Base-by-base conservation (phyloP, 2,329 filamentous ascomycete species). In the Alternaria panax region DNA sequence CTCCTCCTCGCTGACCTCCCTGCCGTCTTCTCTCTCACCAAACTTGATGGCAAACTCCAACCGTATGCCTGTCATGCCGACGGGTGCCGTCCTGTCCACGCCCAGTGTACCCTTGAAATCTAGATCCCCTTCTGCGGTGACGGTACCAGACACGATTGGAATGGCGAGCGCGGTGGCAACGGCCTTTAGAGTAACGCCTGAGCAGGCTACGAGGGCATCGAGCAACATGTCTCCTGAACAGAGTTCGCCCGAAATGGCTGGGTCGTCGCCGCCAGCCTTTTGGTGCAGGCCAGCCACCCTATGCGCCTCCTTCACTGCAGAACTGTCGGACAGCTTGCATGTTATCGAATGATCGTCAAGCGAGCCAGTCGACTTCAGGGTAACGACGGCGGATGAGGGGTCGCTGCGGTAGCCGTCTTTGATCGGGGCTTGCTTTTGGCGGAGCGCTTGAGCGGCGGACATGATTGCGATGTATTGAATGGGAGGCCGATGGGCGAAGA, bases 221-320 rank as follows among this genome's bases (percentile, higher is more conserved):
- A 84, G 78, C 12, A 84, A 74, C 81, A 84, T 82, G 64, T 84
- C 81, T 12, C 82, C 82, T 0, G 77, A 80, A 74, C 82, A 84
- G 2, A 84, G 75, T 62, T 84, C 81, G 55, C 82, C 81, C 1
- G 79, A 81, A 50, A 84, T 77, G 3, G 69, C 59, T 9, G 78
- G 75, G 34, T 78, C 73, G 12, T 77, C 75, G 38, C 82, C 82
- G 36, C 82, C 82, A 3, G 82, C 82, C 63, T 79, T 80, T 42
- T 78, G 79, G 64, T 84, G 82, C 38, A 84, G 75, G 28, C 82
- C 82, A 2, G 82, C 82, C 45, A 82, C 71, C 54, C 76, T 71
- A 30, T 79, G 72, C 11, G 81, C 81, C 56, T 77, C 74, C 53
- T 76, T 74, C 38, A 78, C 70, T 5, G 80, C 75, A 28, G 77